A percentile compares a stretch with the other conserved stretches of the same genome.
Conservation (phyloP, 2,329 filamentous ascomycete genomes). For the Zymoseptoria ardabiliae region DNA sequence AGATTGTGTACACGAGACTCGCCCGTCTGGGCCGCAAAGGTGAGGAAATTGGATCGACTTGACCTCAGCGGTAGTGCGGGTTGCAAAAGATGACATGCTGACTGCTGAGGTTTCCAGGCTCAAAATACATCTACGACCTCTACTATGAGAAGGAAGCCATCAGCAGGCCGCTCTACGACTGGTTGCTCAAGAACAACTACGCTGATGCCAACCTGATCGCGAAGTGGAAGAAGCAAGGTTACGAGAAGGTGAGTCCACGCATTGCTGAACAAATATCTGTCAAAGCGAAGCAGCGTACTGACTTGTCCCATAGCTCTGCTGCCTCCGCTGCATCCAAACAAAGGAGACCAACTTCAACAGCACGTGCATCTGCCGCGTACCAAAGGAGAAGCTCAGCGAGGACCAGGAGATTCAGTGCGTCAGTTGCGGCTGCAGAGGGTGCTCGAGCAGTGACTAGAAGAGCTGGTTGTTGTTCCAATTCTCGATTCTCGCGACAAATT, state of each 20-base stretch:
- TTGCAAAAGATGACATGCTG: constrained; percentile 9
- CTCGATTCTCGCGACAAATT: background rate
- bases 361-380: constrained; percentile 94
- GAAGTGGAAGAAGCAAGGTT: constrained; percentile 99
- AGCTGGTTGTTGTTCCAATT: background rate
- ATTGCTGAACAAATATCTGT: background rate
- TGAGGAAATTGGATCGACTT: constrained; percentile 25
- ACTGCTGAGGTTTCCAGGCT: constrained; percentile 37
- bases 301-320: constrained; percentile 62
- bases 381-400: constrained; percentile 81
- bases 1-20: background rate
- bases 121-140: constrained; percentile 90
- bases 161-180: constrained; percentile 85
- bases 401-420: constrained; percentile 88
- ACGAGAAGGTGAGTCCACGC: constrained; percentile 71
- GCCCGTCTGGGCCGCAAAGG: constrained; percentile 22
- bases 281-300: background rate
- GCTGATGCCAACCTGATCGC: constrained; percentile 93
- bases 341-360: constrained; percentile 99
- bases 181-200: constrained; percentile 92
- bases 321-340: constrained; percentile 93
- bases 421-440: constrained; percentile 88
- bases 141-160: constrained; percentile 98
- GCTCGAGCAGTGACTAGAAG: constrained; percentile 70
- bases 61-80: constrained; percentile 19